Base-by-base conservation (phyloP, 116 monocot genomes). In the Phalaenopsis hybrid region DNA sequence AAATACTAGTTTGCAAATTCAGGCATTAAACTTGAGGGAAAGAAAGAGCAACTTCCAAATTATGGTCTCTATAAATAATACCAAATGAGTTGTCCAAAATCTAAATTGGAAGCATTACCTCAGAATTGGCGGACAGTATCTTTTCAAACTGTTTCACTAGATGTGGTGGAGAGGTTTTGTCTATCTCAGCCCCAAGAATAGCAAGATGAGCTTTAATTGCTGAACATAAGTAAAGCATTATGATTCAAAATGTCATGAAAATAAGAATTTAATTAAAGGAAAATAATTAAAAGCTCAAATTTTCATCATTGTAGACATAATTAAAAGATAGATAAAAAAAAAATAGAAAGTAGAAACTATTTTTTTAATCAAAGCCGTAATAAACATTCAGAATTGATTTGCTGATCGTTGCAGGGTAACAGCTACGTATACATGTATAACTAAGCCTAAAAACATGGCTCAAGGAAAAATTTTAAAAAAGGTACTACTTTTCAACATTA, bases 71-170 rank as follows among this genome's bases (percentile, higher is more conserved):
- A 28, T 28, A 67, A 12, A 67, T 28, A 25, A 67, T 67, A 67
- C 67, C 1, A 67, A 67, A 67, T 5, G 67, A 67, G 25, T 23
- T 67, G 28, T 25, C 25, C 28, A 28, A 5, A 8, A 25, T 28
- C 67, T 25, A 28, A 67, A 25, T 28, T 25, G 8, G 8, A 67
- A 25, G 75, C 23, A 25, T 80, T 80, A 92, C 91, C 91, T 86
- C 87, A 45, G 78, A 37, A 58, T 89, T 85, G 15, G 75, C 20
- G 17, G 86, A 87, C 52, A 92, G 59, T 82, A 89, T 76, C 63
- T 86, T 84, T 82, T 82, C 89, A 75, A 92, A 92, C 44, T 89
- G 83, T 68, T 86, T 92, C 44, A 92, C 17, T 15, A 92, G 61
- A 45, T 79, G 83, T 79, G 89, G 89, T 68, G 89, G 91, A 83